Conservation (phyloP, 78 protist genomes). For the Planoprotostelium fungivorum region DNA sequence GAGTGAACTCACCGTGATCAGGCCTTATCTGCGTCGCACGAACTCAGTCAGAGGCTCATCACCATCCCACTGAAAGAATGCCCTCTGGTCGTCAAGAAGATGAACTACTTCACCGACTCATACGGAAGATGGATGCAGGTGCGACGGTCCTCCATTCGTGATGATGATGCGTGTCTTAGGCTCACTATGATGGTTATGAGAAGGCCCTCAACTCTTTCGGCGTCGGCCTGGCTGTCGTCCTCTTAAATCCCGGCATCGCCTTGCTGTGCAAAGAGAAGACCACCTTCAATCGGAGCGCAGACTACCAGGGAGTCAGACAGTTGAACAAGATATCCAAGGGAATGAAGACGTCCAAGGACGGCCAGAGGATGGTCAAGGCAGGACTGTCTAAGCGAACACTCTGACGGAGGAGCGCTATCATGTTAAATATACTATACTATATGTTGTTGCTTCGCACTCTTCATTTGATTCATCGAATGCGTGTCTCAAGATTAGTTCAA, state of each 20-base stretch:
- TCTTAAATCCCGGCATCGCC: neutral
- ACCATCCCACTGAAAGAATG: neutral
- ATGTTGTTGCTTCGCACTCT: no score
- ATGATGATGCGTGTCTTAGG: neutral
- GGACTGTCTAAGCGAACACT: no score
- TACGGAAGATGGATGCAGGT: neutral
- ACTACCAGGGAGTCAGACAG: neutral
- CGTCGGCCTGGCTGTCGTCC: neutral
- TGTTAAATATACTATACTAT: no score
- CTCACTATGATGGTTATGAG: neutral
- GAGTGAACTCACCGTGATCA: neutral
- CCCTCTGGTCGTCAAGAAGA: neutral
- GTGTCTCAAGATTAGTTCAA: no score
- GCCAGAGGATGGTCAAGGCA: neutral
- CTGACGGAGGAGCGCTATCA: no score
- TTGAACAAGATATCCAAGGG: neutral
- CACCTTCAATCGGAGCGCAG: neutral
- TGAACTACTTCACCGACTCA: neutral
- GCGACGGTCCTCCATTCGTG: neutral
- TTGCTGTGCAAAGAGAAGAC: neutral
- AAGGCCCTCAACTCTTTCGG: neutral
- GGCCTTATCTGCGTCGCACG: neutral
- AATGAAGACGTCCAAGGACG: neutral
- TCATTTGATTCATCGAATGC: no score
- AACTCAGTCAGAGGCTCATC: neutral